Base-by-base conservation (phyloP, 73 alveolate genomes). In the Paramecium primaurelia region DNA sequence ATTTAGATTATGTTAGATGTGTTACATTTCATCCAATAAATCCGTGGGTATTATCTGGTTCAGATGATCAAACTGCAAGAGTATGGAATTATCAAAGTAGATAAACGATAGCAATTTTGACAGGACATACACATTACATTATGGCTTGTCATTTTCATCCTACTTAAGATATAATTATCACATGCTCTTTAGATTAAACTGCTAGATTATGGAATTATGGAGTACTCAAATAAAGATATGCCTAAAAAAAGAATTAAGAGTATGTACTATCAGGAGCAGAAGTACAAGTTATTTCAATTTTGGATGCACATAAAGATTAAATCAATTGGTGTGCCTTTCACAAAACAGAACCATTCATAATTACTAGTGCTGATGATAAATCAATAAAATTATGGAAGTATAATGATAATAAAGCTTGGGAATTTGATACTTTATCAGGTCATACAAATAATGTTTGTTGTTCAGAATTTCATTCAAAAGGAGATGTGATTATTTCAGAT, bases 81-180 rank as follows among this genome's bases (percentile, higher is more conserved):
- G 98, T 98, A 16, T 98, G 99, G 99, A 98, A 98, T 93, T 98
- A 99, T 99, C 97, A 98, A 92, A 92, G 95, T 54, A 86, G 99
- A 28, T 86, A 92, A 86, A 88, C 96, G 71, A 89, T 96, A 59
- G 97, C 98, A 49, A 96, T 95, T 25, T 94, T 98, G 14, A 96
- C 99, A 11, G 99, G 99, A 6, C 99, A 98, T 95, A 97, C 96
- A 45, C 99, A 98, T 94, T 98, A 98, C 93, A 99, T 98, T 4
- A 98, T 98, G 99, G 95, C 99, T 59, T 99, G 99, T n/a, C 96
- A 95, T 45, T 98, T 98, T 95, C 99, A 98, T 88, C 99, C 98
- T 20, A 94, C 95, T 69, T 98, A 98, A 84, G 99, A 98, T 92
- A 88, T 98, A 93, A 96, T 98, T 37, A 97, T 98, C 32, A 96